Evolutionary conservation across 371 early-diverging fungal species (phyloP), one percentile per base, ranked within the genome.

Genomic region (Haplosporangium sp.): DNA sequence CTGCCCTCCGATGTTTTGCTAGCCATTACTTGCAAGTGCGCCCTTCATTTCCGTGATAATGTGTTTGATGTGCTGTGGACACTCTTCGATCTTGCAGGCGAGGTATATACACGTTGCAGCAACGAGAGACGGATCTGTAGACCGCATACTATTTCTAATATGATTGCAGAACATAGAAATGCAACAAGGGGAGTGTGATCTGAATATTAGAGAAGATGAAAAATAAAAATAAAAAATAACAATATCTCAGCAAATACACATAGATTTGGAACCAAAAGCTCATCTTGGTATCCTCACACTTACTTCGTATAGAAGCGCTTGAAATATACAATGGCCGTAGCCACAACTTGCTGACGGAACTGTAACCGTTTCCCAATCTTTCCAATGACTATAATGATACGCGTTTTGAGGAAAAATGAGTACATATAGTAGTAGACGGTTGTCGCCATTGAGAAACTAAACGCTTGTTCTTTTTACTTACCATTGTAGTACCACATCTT

Each of bases 51-150:
- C 96, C 48, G 83, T 84, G 50, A 90, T 87, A 37, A 95, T 86
- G 51, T 87, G 85, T 63, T 92, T 93, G 70, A 95, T 93, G 59
- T 95, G 95, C 37, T 92, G 86, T 23, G 97, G 96, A 67, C 89
- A 90, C 73, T 96, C 97, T 70, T 95, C 96, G 47, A 94, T 91
- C 70, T 96, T 96, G 73, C 93, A 91, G 6, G 96, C 97, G 50
- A 96, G 73, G 69, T 95, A 95, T 38, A 95, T 86, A 67, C 94
- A 95, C 0, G 96, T 94, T 9, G 91, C 87, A 4, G 89, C 81
- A 43, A 95, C 93, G 11, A 96, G 84, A 21, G 86, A 83, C 14
- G 95, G 95, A 69, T 96, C 96, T 21, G 91, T 91, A 29, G 83
- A 80, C 38, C 86, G 83, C 59, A 91, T 82, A 54, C 89, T 86